phyloP scores from a whole-genome alignment of 805 yeast genomes.

The Yarrowia deformans region DNA sequence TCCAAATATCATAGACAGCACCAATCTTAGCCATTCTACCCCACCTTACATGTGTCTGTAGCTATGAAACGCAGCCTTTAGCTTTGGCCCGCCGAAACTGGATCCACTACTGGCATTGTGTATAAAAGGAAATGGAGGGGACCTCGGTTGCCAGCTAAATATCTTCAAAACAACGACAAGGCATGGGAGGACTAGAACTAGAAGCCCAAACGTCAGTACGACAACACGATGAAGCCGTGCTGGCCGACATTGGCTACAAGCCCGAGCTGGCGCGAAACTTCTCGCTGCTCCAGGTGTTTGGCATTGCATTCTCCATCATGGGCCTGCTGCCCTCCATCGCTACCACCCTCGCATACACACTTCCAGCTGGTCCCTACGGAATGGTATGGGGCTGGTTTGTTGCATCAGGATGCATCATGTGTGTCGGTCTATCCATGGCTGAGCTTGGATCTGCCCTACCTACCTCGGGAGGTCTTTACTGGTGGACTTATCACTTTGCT shows the following conservation, averaged over 20 bases:
- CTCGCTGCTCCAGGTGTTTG: conserved; percentile 68
- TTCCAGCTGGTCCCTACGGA: conserved; percentile 69
- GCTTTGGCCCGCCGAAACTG: conserved; percentile 1
- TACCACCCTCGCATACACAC: conserved; percentile 60
- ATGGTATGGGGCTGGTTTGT: conserved; percentile 78
- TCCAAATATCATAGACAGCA: not conserved
- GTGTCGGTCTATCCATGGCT: conserved; percentile 67
- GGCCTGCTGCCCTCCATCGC: conserved; percentile 67
- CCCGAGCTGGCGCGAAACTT: conserved; percentile 70
- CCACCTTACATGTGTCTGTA: not conserved
- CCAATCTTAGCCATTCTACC: not conserved
- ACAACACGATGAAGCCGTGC: conserved; percentile 41
- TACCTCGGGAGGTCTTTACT: conserved; percentile 77
- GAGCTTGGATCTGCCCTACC: conserved; percentile 74
- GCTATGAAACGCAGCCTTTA: not conserved
- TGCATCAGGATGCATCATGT: conserved; percentile 62
- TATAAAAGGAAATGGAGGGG: conserved; percentile 1
- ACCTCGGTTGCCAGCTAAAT: not conserved
- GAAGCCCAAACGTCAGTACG: conserved; percentile 25
- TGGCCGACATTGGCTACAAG: conserved; percentile 69
- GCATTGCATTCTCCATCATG: conserved; percentile 76
- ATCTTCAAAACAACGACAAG: not conserved
- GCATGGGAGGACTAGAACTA: conserved; percentile 28
- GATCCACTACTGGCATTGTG: not conserved
- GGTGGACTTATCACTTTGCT: conserved; percentile 71